Evolutionary conservation across 805 yeast genomes (phyloP).

Genomic region (Myxozyma melibiosi): DNA sequence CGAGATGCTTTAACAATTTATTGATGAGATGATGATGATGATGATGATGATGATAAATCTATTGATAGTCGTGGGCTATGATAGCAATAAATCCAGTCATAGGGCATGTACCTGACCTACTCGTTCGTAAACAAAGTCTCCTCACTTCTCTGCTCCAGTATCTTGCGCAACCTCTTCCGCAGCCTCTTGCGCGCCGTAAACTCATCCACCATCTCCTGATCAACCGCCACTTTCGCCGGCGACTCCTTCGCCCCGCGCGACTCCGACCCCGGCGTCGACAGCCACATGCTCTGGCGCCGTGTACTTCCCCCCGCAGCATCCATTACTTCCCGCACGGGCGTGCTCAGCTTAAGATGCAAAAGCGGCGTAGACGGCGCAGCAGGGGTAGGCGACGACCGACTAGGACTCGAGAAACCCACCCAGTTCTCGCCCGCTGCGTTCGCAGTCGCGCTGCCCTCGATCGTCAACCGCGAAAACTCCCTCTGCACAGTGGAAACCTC

Average conservation of each 20-base stretch:
- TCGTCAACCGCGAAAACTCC: neutral
- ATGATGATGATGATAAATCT: neutral
- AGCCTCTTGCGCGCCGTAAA: constrained; percentile 10
- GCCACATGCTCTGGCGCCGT: too few relatives aligned
- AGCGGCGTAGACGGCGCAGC: too few relatives aligned
- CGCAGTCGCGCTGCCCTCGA: neutral
- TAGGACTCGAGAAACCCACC: too few relatives aligned
- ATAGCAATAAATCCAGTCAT: neutral
- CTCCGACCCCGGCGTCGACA: too few relatives aligned
- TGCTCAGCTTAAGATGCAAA: too few relatives aligned
- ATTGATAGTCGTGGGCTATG: neutral
- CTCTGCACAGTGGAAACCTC: constrained; percentile 14
- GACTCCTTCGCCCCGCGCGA: neutral
- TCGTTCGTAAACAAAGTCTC: constrained; percentile 11
- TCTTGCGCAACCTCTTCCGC: neutral
- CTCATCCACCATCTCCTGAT: constrained; percentile 25
- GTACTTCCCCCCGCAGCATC: too few relatives aligned
- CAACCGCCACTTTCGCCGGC: constrained; percentile 5
- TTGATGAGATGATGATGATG: too few relatives aligned
- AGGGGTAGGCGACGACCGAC: too few relatives aligned
- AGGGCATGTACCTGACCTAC: neutral
- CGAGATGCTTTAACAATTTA: too few relatives aligned
- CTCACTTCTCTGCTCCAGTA: constrained; percentile 9
- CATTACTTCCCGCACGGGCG: too few relatives aligned
- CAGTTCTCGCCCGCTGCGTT: too few relatives aligned